Base-by-base conservation (phyloP, 164 flowering plant species). In the Paratinospora sagittata region DNA sequence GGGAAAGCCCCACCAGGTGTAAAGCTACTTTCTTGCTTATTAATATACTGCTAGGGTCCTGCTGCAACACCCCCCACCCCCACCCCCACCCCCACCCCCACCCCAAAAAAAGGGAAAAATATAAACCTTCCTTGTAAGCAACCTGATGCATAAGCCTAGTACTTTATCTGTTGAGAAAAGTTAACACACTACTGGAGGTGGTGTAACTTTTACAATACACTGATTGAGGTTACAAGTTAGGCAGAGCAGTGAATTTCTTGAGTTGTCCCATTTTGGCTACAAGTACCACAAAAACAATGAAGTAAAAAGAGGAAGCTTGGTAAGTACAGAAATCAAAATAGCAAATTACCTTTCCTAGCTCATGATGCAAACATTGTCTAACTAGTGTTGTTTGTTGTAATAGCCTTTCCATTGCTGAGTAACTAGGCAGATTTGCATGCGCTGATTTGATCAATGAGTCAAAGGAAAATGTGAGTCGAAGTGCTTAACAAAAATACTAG, bases 341-440 rank as follows among this genome's bases (percentile, higher is more conserved):
- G 10, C 12, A 12, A 10, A 17, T 69, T 84, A 96, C 99, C 98
- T 93, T 93, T 73, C 84, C 85, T 61, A 36, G 73, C 64, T 93
- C 97, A 78, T 86, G 90, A 73, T 73, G 84, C 64, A 96, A 81
- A 76, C 71, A 79, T 72, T 96, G 97, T 74, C 89, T 84, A 45
- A 88, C 95, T 39, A 85, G 87, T 8, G 93, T 83, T 60, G 87
- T 78, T 72, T 96, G 99, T 66, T 93, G 96, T 79, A 95, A 80
- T 70, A 95, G 85, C 85, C 90, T 89, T 72, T 92, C 98, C 91
- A 95, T 72, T 65, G 90, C 85, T 61, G 97, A 82, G 80, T 89
- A 81, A 68, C 89, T 85, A 30, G 97, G 98, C 58, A 78, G 78
- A 61, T 89, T 88, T 47, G 86, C 73, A 80, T 91, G 85, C 30